Percentiles rank a stretch among this genome's conserved stretches.
Conservation (phyloP, 192 early-diverging fungal species). For the Umbelopsis sp. region DNA sequence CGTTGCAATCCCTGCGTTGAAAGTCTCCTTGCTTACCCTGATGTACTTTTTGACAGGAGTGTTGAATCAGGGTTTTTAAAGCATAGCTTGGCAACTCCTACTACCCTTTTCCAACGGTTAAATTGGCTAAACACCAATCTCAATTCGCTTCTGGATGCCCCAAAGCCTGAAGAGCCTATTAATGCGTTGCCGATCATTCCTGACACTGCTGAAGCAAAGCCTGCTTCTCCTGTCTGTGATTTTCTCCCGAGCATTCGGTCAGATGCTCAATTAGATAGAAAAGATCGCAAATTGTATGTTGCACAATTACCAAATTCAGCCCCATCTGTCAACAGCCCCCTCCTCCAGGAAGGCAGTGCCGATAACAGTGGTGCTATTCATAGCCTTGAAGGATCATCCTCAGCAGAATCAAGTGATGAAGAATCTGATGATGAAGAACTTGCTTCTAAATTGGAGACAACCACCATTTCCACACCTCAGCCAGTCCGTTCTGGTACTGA, state of each 20-base stretch:
- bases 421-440: conserved; percentile 28
- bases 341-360: neutral
- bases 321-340: neutral
- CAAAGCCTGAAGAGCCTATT: neutral
- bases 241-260: too few species aligned
- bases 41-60: neutral
- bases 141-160: neutral
- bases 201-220: too few species aligned
- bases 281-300: conserved; percentile 1
- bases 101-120: conserved; percentile 43
- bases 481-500: conserved; percentile 72
- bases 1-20: neutral
- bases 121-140: conserved; percentile 55
- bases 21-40: conserved; percentile 9
- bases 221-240: neutral
- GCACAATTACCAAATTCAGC: neutral
- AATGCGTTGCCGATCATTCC: too few species aligned
- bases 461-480: conserved; percentile 20
- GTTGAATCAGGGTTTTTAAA: conserved; percentile 8
- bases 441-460: conserved; percentile 10
- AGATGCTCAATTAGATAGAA: neutral
- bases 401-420: conserved; percentile 24
- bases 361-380: neutral
- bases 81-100: neutral
- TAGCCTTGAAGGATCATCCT: neutral